Evolutionary conservation across 345 rosid genomes (phyloP).

Genomic region (Eucalyptus pauciflora): DNA sequence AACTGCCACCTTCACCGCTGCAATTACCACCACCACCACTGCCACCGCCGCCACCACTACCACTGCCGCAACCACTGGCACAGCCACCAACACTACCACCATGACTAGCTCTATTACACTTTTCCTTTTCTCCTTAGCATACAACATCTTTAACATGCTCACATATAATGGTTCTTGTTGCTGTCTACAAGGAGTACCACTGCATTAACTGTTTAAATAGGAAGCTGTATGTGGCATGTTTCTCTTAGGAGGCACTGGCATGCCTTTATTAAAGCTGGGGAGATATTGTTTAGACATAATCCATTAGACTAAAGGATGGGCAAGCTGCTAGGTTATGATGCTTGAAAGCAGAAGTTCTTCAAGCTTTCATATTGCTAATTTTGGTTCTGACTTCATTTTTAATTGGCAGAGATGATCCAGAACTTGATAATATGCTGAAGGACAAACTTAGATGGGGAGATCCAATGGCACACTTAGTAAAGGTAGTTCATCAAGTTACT

Average conservation of each 20-base stretch:
- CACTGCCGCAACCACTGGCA: neutral
- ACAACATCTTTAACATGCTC: neutral
- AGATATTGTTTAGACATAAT: neutral
- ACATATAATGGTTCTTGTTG: neutral
- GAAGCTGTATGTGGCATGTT: neutral
- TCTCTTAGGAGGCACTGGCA: neutral
- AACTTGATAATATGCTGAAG: conserved; percentile 74
- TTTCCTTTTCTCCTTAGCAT: neutral
- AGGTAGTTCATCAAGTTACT: conserved; percentile 28
- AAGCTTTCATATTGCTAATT: neutral
- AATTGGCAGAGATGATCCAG: conserved; percentile 74
- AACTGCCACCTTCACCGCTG: neutral
- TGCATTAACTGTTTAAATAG: neutral
- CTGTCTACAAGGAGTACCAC: neutral
- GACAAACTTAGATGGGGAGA: conserved; percentile 83
- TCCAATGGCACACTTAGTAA: conserved; percentile 94
- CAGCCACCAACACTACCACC: neutral
- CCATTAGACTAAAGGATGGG: neutral
- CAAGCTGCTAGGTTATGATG: neutral
- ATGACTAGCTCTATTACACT: neutral
- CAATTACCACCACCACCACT: neutral
- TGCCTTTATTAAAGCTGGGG: neutral
- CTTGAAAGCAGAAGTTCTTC: neutral
- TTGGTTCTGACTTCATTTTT: neutral
- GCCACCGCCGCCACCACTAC: neutral